A percentile compares a stretch with the other conserved stretches of the same genome.
Conservation (phyloP, 2,329 filamentous ascomycete genomes). For the Monilinia vaccinii-corymbosi region DNA sequence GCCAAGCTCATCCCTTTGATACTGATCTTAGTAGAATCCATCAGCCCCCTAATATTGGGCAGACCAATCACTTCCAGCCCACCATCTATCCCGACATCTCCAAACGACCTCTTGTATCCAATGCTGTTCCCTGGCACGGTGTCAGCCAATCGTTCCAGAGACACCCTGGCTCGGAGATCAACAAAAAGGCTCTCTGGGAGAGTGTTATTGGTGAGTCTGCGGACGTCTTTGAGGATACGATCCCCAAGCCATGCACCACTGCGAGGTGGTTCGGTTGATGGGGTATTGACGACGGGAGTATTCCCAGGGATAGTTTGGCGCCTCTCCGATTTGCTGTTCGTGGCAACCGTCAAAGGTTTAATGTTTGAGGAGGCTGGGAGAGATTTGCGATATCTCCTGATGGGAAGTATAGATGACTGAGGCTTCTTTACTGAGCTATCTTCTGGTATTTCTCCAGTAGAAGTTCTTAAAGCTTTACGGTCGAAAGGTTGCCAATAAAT, state of each 20-base stretch:
- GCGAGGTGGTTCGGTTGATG: neutral
- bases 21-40: conserved; percentile 1
- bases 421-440: neutral
- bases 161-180: neutral
- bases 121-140: conserved; percentile 1
- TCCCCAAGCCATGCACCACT: conserved; percentile 1
- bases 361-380: neutral
- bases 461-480: conserved; percentile 2
- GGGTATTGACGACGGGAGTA: neutral
- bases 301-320: neutral
- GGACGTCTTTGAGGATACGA: neutral
- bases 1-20: conserved; percentile 4
- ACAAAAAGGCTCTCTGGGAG: neutral
- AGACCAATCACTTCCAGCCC: neutral
- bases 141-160: neutral
- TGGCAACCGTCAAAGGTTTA: neutral
- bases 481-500: conserved; percentile 14
- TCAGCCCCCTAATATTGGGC: neutral
- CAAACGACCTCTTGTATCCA: conserved; percentile 9
- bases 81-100: neutral
- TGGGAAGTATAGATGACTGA: neutral
- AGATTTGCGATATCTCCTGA: neutral
- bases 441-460: conserved; percentile 7
- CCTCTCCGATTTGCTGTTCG: neutral
- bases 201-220: neutral